A percentile compares a stretch with the other conserved stretches of the same genome.
phyloP scores from a whole-genome alignment of 2,329 filamentous ascomycete species.

The Cytospora schulzeri region DNA sequence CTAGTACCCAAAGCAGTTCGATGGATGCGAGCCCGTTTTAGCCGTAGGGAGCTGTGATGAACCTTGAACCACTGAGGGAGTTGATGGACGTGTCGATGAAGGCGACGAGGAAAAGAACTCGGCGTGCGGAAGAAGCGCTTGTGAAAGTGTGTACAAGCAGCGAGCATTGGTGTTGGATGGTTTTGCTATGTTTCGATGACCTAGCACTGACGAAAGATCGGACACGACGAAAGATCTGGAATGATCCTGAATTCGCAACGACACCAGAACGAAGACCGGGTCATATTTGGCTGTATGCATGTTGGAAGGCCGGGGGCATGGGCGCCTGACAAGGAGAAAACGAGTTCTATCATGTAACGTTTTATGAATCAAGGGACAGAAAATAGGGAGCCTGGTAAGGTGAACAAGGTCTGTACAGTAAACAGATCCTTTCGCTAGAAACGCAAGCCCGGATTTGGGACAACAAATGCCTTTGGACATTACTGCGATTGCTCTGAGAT shows the following conservation, averaged over 20 bases:
- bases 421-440: not conserved
- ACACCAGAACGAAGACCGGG: not conserved
- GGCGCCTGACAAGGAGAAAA: not conserved
- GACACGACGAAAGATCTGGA: not conserved
- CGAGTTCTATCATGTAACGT: not conserved
- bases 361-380: not conserved
- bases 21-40: slow-evolving; percentile 10
- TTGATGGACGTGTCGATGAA: not conserved
- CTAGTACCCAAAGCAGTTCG: slow-evolving; percentile 10
- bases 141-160: not conserved
- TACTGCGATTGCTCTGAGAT: not conserved
- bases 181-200: not conserved
- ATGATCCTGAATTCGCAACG: not conserved
- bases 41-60: not conserved
- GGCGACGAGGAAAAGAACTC: not conserved
- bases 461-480: not conserved
- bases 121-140: not conserved
- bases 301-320: too few relatives aligned
- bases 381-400: not conserved
- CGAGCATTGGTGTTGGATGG: not conserved
- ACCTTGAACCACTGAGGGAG: too few relatives aligned
- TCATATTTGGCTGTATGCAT: not conserved
- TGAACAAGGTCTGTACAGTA: not conserved
- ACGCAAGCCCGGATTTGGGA: not conserved
- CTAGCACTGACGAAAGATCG: not conserved